These are phyloP conservation scores for Pezicula radicicola DNA, from an alignment of 2,329 filamentous ascomycete species.

Conservation along the genomic window DNA sequence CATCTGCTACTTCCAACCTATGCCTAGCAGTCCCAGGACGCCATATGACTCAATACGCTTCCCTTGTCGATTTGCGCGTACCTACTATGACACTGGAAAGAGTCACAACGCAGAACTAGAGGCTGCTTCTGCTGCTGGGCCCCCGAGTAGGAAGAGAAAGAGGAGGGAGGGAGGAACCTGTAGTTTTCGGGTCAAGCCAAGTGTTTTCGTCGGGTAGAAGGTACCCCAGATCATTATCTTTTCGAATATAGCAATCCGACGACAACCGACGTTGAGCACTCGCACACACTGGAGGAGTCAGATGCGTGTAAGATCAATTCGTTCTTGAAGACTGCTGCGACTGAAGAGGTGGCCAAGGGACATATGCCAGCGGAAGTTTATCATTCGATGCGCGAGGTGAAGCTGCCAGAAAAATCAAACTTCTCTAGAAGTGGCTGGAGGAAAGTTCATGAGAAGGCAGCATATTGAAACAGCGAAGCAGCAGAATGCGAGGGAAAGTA, in stretches of 20 bases:
- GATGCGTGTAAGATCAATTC: constrained; percentile 10
- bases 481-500: not conserved
- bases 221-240: constrained; percentile 5
- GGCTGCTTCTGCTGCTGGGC: not conserved
- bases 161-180: constrained; percentile 7
- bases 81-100: constrained; percentile 1
- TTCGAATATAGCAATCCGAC: constrained; percentile 7
- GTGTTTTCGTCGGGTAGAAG: constrained; percentile 4
- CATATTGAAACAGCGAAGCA: constrained; percentile 9
- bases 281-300: constrained; percentile 9
- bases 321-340: constrained; percentile 6
- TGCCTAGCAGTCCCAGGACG: constrained; percentile 1
- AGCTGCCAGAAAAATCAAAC: constrained; percentile 1
- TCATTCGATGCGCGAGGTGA: constrained; percentile 5
- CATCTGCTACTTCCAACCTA: not conserved
- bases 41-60: constrained; percentile 7
- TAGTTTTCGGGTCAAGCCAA: constrained; percentile 8
- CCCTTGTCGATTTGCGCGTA: constrained; percentile 7
- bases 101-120: too few relatives aligned
- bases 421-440: constrained; percentile 7
- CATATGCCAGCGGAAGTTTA: constrained; percentile 10
- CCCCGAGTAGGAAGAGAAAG: constrained; percentile 1
- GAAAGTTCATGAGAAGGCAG: constrained; percentile 9
- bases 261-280: constrained; percentile 4
- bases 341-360: constrained; percentile 7